Base-by-base conservation (phyloP, 2,329 filamentous ascomycete species). In the Purpureocillium takamizusanense region DNA sequence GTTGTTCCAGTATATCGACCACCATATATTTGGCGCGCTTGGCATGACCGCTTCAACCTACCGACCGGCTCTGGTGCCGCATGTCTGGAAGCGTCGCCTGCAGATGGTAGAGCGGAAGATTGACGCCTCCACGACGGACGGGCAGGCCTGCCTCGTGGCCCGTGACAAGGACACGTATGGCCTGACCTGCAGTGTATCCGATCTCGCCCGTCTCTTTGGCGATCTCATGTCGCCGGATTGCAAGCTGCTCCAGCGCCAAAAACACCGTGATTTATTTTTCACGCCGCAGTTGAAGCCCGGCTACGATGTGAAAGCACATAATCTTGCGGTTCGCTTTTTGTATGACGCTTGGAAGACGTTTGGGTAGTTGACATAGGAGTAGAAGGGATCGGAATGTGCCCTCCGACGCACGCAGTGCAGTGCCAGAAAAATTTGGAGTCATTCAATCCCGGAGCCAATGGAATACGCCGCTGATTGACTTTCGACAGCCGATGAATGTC, bases 211-310 rank as follows among this genome's bases (percentile, higher is more conserved):
- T 18, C 36, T 38, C 17, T 40, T 41, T 38, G 21, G 38, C 14
- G 38, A 44, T 41, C 36, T 38, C 34, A 38, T 44, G 40, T 42
- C 37, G 36, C 37, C 40, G n/a, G 28, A 35, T 27, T 40, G 41
- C 35, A 43, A 40, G 41, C 41, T 43, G 15, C 37, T 38, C 3
- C 37, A 36, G 31, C 41, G 31, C 31, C 41, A 43, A 35, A 38
- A 40, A 37, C 41, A 43, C 31, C 38, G 37, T 14, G 38, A 40
- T 33, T 11, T 40, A 18, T 25, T 43, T 8, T 43, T 43, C 32
- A 28, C 25, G 35, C 41, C 41, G 23, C 41, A 40, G 29, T 37
- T 43, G 17, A 37, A n/a, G n/a, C 41, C 30, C 25, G 39, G 35
- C 15, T 41, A 41, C 31, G 39, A 41, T 34, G 35, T 41, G 15